Percentiles rank a stretch among this genome's conserved stretches.
These are phyloP conservation scores for Paecilomyces sp. DNA, from an alignment of 2,329 filamentous ascomycete species.

Conservation along the genomic window DNA sequence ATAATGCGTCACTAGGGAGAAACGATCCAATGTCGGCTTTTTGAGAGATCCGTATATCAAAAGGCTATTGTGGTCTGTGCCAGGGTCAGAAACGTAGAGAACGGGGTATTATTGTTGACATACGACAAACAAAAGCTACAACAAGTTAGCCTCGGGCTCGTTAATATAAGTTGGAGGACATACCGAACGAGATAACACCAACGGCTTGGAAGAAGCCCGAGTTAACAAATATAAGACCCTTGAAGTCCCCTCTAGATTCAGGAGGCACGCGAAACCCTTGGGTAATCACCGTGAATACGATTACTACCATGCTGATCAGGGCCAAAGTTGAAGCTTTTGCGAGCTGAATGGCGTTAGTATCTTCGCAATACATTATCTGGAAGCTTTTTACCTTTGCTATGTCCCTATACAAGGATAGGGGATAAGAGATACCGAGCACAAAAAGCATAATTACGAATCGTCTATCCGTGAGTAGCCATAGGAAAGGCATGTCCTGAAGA, in stretches of 20 bases:
- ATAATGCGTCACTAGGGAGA: conserved; percentile 87
- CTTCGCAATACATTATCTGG: not conserved
- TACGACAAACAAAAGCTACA: conserved; percentile 60
- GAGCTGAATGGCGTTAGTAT: conserved; percentile 52
- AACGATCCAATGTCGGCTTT: conserved; percentile 92
- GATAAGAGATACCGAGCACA: conserved; percentile 77
- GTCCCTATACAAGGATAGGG: conserved; percentile 86
- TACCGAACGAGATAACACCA: conserved; percentile 95
- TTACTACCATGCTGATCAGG: conserved; percentile 85
- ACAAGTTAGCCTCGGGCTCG: conserved; percentile 22
- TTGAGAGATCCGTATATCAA: conserved; percentile 94
- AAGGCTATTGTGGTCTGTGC: conserved; percentile 79
- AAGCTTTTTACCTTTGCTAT: conserved; percentile 72
- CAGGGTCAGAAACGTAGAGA: conserved; percentile 12
- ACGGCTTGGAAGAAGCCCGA: conserved; percentile 89
- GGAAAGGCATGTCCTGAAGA: conserved; percentile 62
- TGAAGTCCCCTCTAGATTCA: conserved; percentile 65
- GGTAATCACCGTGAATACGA: conserved; percentile 78
- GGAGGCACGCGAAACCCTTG: conserved; percentile 70
- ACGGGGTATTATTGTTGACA: conserved; percentile 12
- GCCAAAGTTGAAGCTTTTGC: conserved; percentile 94
- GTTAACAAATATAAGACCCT: conserved; percentile 68
- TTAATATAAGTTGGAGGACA: conserved; percentile 1
- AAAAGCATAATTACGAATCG: conserved; percentile 83
- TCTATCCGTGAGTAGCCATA: conserved; percentile 76